phyloP scores from a whole-genome alignment of 1,284 basidiomycete species.

The Pseudozyma thailandica region DNA sequence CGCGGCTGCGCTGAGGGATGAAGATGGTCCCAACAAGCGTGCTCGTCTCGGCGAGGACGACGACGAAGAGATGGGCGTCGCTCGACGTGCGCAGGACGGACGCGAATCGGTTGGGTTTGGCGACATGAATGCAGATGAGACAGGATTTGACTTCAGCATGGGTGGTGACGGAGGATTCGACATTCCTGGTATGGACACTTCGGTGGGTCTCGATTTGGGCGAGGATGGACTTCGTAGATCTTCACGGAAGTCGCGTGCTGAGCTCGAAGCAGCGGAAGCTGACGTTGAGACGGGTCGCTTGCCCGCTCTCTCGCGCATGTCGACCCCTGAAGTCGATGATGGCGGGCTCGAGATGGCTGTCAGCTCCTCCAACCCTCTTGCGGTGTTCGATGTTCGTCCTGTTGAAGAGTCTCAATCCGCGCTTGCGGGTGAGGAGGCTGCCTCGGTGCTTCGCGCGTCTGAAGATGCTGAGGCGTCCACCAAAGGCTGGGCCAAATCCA shows the following conservation, averaged over 20 bases:
- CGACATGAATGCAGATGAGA: constrained; percentile 35
- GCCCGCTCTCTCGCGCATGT: constrained; percentile 54
- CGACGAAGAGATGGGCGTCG: constrained; percentile 66
- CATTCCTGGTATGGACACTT: constrained; percentile 26
- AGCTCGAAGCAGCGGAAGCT: constrained; percentile 28
- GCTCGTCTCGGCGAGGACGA: constrained; percentile 42
- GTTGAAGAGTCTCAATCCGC: constrained; percentile 60
- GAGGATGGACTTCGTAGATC: constrained; percentile 46
- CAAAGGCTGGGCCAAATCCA: constrained; percentile 84
- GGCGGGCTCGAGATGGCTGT: constrained; percentile 74
- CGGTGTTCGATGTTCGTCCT: constrained; percentile 79
- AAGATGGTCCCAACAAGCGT: constrained; percentile 62
- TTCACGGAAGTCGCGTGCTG: constrained; percentile 32
- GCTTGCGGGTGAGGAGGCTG: constrained; percentile 62
- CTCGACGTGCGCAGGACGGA: constrained; percentile 30
- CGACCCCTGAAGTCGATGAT: constrained; percentile 73
- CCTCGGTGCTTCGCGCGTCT: constrained; percentile 68
- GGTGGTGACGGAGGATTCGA: constrained; percentile 33
- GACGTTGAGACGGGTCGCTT: constrained; percentile 41
- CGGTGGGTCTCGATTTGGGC: constrained; percentile 28
- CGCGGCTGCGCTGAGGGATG: constrained; percentile 68
- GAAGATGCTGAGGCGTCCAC: constrained; percentile 70
- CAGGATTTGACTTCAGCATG: constrained; percentile 32
- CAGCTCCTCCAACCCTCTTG: constrained; percentile 80
- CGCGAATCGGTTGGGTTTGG: constrained; percentile 45